Conservation (phyloP, 495 filamentous ascomycete species). For the Rhizodiscina lignyota region DNA sequence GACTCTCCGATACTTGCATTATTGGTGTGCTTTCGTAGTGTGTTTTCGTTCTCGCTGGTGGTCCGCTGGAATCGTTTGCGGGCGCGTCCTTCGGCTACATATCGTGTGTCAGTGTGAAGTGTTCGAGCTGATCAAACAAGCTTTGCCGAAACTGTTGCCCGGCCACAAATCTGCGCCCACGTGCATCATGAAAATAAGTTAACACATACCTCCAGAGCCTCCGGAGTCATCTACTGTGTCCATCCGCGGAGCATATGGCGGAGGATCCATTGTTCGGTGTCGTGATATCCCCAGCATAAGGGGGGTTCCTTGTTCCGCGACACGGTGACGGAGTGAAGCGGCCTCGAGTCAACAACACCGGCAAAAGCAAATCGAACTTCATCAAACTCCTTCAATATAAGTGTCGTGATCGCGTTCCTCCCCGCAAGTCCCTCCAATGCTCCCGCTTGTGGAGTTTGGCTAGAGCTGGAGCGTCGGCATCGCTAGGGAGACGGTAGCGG, state of each 20-base stretch:
- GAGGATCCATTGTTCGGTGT: conserved; percentile 10
- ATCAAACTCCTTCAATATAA: too few relatives aligned
- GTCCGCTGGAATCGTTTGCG: conserved; percentile 19
- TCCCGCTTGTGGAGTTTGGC: too few relatives aligned
- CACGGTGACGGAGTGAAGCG: too few relatives aligned
- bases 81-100: conserved; percentile 17
- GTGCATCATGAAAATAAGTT: not conserved
- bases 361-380: too few relatives aligned
- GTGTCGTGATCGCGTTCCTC: too few relatives aligned
- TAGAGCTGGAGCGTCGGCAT: too few relatives aligned
- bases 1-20: conserved; percentile 5
- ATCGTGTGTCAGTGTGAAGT: too few relatives aligned
- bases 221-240: conserved; percentile 14
- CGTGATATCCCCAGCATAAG: conserved; percentile 1
- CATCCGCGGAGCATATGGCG: conserved; percentile 6
- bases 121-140: too few relatives aligned
- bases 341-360: too few relatives aligned
- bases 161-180: conserved; percentile 1
- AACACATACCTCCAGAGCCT: conserved; percentile 14
- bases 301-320: too few relatives aligned
- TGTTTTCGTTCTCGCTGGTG: conserved; percentile 10
- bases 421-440: too few relatives aligned
- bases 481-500: too few relatives aligned
- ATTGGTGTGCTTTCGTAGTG: conserved; percentile 8
- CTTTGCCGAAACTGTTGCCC: not conserved